phyloP scores from a whole-genome alignment of 306 rosid genomes.

The Cucumis hystrix region DNA sequence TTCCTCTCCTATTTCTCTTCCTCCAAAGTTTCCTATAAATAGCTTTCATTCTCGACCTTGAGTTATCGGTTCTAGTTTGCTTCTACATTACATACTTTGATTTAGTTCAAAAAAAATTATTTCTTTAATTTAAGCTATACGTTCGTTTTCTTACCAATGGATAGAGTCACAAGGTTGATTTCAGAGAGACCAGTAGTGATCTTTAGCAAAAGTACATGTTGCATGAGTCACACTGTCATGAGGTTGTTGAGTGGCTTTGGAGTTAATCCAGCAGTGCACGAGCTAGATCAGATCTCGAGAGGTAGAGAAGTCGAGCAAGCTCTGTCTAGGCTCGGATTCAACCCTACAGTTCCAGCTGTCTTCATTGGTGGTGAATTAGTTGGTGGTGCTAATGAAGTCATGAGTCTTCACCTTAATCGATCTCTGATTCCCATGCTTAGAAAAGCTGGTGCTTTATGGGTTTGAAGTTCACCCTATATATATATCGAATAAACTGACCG shows the following conservation, averaged over 20 bases:
- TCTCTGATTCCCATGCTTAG: slow-evolving; percentile 82
- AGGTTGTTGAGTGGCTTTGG: slow-evolving; percentile 67
- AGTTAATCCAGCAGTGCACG: slow-evolving; percentile 68
- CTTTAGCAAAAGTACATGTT: slow-evolving; percentile 83
- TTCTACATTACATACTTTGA: neutral
- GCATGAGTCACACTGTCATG: slow-evolving; percentile 77
- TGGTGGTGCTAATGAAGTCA: slow-evolving; percentile 81
- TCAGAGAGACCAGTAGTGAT: slow-evolving; percentile 88
- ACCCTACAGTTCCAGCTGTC: slow-evolving; percentile 68
- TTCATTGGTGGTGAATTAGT: slow-evolving; percentile 65
- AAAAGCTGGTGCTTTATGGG: slow-evolving; percentile 70
- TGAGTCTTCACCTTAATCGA: slow-evolving; percentile 77
- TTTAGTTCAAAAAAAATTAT: neutral
- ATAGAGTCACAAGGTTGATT: slow-evolving; percentile 52
- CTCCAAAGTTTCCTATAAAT: neutral
- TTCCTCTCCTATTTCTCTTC: neutral
- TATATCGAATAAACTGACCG: neutral
- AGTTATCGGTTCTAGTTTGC: neutral
- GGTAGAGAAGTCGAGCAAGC: slow-evolving; percentile 90
- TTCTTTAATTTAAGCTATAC: too few species aligned
- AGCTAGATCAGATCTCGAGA: slow-evolving; percentile 61
- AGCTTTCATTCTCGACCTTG: neutral
- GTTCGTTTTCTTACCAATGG: slow-evolving; percentile 18
- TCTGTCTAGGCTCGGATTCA: slow-evolving; percentile 39
- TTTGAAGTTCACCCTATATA: slow-evolving; percentile 15